Percentiles rank a stretch among this genome's conserved stretches.
These are phyloP conservation scores for Exophiala sideris DNA, from an alignment of 2,329 filamentous ascomycete species.

Conservation along the genomic window DNA sequence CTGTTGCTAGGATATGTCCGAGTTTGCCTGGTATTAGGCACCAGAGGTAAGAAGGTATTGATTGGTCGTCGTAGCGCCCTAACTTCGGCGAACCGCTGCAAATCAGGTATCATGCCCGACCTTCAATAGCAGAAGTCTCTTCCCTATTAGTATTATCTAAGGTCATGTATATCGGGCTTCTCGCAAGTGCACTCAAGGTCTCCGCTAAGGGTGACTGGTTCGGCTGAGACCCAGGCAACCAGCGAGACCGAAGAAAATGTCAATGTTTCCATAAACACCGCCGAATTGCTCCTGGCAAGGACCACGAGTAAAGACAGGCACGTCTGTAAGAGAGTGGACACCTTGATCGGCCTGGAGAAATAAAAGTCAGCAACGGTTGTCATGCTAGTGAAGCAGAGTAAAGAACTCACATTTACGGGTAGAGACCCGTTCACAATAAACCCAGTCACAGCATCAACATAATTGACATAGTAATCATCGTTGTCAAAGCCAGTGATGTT, in stretches of 20 bases:
- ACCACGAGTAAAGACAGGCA: slow-evolving; percentile 73
- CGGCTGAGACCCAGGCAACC: slow-evolving; percentile 37
- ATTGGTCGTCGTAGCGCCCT: too few relatives aligned
- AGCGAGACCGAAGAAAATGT: slow-evolving; percentile 35
- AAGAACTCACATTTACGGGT: slow-evolving; percentile 43
- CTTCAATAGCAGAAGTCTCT: too few relatives aligned
- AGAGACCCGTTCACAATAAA: slow-evolving; percentile 75
- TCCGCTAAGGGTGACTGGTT: slow-evolving; percentile 1
- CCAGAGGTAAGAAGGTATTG: too few relatives aligned
- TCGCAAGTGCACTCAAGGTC: too few relatives aligned
- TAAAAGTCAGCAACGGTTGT: background rate
- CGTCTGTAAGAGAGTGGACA: slow-evolving; percentile 74
- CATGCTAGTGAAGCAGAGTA: background rate
- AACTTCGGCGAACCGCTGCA: too few relatives aligned
- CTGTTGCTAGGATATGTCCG: too few relatives aligned
- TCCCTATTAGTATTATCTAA: too few relatives aligned
- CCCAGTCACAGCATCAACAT: slow-evolving; percentile 62
- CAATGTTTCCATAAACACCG: slow-evolving; percentile 39
- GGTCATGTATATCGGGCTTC: too few relatives aligned
- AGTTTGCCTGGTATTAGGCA: too few relatives aligned
- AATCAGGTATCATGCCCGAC: too few relatives aligned
- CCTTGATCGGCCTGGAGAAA: slow-evolving; percentile 55
- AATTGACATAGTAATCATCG: slow-evolving; percentile 64
- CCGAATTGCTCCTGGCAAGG: slow-evolving; percentile 76
- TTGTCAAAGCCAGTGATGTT: slow-evolving; percentile 50